A percentile compares a stretch with the other conserved stretches of the same genome.
Evolutionary conservation across 352 stramenopile genomes (phyloP).

Genomic region (Peronosclerospora sorghi): DNA sequence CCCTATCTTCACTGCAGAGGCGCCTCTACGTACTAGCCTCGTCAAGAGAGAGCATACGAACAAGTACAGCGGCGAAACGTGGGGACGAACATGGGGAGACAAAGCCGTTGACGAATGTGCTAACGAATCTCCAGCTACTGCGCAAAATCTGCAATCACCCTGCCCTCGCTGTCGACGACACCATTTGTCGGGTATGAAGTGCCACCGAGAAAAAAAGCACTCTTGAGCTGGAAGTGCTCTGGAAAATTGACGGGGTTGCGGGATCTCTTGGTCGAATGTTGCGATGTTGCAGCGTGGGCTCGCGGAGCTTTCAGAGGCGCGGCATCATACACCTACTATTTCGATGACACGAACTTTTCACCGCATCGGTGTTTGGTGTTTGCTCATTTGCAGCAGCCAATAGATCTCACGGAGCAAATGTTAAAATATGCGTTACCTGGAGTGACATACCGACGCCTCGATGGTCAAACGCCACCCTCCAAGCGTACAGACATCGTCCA

Average conservation of each 20-base stretch:
- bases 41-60: slow-evolving; percentile 9
- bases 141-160: slow-evolving; percentile 93
- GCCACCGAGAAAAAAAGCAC: slow-evolving; percentile 16
- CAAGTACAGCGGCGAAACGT: too few species aligned
- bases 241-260: slow-evolving; percentile 86
- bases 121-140: slow-evolving; percentile 67
- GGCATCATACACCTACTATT: neutral
- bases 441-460: slow-evolving; percentile 84
- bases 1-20: slow-evolving; percentile 80
- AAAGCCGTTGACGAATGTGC: slow-evolving; percentile 26
- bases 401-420: slow-evolving; percentile 90
- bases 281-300: slow-evolving; percentile 25
- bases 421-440: slow-evolving; percentile 53
- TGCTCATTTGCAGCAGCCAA: slow-evolving; percentile 87
- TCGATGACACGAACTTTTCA: slow-evolving; percentile 24
- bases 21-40: slow-evolving; percentile 64
- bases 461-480: slow-evolving; percentile 77
- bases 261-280: slow-evolving; percentile 67
- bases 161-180: slow-evolving; percentile 49
- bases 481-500: slow-evolving; percentile 79
- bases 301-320: slow-evolving; percentile 1
- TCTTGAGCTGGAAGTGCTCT: slow-evolving; percentile 63
- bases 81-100: neutral
- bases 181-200: slow-evolving; percentile 11
- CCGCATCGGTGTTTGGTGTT: slow-evolving; percentile 94